Base-by-base conservation (phyloP, 257 asterid genomes). In the Solanum piurae region DNA sequence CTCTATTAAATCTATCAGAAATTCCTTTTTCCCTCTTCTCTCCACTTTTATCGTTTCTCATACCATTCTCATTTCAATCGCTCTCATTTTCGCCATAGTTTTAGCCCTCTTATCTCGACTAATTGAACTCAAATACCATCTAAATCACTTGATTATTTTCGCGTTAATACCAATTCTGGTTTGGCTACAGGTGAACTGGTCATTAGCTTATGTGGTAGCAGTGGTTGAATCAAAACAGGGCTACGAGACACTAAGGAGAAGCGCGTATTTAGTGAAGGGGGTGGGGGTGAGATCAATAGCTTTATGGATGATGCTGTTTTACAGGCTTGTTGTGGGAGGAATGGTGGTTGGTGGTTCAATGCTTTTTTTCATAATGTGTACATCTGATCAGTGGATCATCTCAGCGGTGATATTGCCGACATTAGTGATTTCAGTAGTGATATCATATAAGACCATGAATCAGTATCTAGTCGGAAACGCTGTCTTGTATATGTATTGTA, bases 291-390 rank as follows among this genome's bases (percentile, higher is more conserved):
- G 49, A 72, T 34, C 33, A 33, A 21, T 83, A 5, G 84, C 27
- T 9, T 10, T 87, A 6, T 64, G 5, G n/a, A 12, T 80, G 37
- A 16, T 25, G 40, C 40, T 83, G 10, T 4, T 73, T 88, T 21
- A 93, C 88, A 20, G 95, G 94, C 52, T 90, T 90, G 10, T 89
- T 84, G 42, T 91, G 85, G 90, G 92, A 92, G 9, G 93, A 95
- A 34, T 88, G 92, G 88, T 93, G 88, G 83, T 94, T 86, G 91
- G 90, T 90, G 90, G 83, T 3, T 75, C 33, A 1, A 21, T 37
- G 55, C 42, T 21, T 75, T 92, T 86, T 75, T 94, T 92, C 91
- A 93, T 52, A 52, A 52, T 52, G 23, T 52, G 62, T 52, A 52
- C 62, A 6, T 52, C 87, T 3, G 88, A 79, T 23, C 91, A 55